A percentile compares a stretch with the other conserved stretches of the same genome.
Conservation (phyloP, 2,329 filamentous ascomycete species). For the Penicillium psychrosexuale region DNA sequence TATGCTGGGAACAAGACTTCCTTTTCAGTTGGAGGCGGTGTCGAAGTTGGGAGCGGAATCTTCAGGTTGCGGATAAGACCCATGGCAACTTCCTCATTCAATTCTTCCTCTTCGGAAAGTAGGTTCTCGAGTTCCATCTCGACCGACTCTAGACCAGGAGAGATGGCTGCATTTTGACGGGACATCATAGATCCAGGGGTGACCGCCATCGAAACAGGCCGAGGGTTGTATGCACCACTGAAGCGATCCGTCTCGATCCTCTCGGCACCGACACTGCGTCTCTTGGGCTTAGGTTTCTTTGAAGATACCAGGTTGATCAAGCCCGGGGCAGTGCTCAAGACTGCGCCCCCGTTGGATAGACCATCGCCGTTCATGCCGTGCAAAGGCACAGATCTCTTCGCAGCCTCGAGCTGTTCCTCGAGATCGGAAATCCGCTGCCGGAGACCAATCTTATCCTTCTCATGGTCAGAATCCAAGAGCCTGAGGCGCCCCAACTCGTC, state of each 20-base stretch:
- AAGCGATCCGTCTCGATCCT: slow-evolving; percentile 82
- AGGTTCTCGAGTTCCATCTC: slow-evolving; percentile 93
- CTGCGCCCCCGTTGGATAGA: slow-evolving; percentile 59
- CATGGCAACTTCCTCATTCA: slow-evolving; percentile 96
- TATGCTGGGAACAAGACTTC: slow-evolving; percentile 98
- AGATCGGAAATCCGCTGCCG: slow-evolving; percentile 85
- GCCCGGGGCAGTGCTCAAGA: slow-evolving; percentile 61
- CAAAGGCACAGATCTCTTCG: slow-evolving; percentile 71
- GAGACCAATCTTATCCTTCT: slow-evolving; percentile 80
- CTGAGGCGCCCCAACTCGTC: slow-evolving; percentile 77
- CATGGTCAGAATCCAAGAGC: slow-evolving; percentile 69
- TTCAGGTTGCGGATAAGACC: slow-evolving; percentile 94
- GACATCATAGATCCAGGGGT: slow-evolving; percentile 48
- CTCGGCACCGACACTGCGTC: slow-evolving; percentile 85
- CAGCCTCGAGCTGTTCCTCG: slow-evolving; percentile 86
- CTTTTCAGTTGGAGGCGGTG: slow-evolving; percentile 90
- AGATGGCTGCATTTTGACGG: slow-evolving; percentile 72
- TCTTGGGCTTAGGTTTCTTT: slow-evolving; percentile 81
- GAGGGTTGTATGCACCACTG: slow-evolving; percentile 87
- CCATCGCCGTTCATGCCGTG: slow-evolving; percentile 59
- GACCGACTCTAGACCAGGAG: slow-evolving; percentile 80
- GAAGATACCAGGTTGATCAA: slow-evolving; percentile 96
- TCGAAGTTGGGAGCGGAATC: slow-evolving; percentile 84
- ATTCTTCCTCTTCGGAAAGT: slow-evolving; percentile 87
- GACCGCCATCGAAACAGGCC: slow-evolving; percentile 94